Percentiles rank a stretch among this genome's conserved stretches.
These are phyloP conservation scores for Abrus precatorius DNA, from an alignment of 306 rosid genomes.

Conservation along the genomic window DNA sequence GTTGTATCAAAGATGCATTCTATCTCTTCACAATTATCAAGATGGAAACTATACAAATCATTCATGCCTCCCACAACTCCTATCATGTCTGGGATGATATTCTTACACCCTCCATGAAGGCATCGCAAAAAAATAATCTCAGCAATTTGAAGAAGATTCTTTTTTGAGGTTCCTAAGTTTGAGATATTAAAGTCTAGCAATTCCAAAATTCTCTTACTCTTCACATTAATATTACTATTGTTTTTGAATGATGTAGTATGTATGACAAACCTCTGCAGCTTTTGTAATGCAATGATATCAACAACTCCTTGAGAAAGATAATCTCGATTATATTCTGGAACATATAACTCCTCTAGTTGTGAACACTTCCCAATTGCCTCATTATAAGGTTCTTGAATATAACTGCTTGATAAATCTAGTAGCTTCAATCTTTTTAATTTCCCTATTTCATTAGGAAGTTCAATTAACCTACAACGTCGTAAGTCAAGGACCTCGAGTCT, in stretches of 20 bases:
- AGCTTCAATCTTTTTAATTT: conserved; percentile 16
- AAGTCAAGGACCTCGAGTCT: conserved; percentile 31
- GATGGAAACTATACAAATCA: neutral
- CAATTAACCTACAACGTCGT: neutral
- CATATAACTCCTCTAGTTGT: conserved; percentile 45
- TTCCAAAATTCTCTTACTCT: neutral
- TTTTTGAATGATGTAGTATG: neutral
- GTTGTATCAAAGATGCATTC: neutral
- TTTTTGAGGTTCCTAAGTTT: neutral
- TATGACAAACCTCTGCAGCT: conserved; percentile 21
- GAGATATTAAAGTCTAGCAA: neutral
- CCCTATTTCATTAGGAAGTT: neutral
- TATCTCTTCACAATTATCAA: neutral
- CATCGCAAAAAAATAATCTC: neutral
- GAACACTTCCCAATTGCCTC: conserved; percentile 27
- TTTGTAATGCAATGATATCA: conserved; percentile 21
- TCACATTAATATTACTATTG: too few species aligned
- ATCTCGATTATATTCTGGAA: neutral
- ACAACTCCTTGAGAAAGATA: neutral
- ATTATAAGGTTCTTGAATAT: neutral
- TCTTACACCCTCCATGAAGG: conserved; percentile 1
- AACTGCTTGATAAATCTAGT: conserved; percentile 11
- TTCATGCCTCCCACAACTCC: neutral
- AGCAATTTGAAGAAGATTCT: neutral
- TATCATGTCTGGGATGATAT: conserved; percentile 7